Evolutionary conservation across 257 asterid species (phyloP).

Genomic region (Ajuga chamaepitys): DNA sequence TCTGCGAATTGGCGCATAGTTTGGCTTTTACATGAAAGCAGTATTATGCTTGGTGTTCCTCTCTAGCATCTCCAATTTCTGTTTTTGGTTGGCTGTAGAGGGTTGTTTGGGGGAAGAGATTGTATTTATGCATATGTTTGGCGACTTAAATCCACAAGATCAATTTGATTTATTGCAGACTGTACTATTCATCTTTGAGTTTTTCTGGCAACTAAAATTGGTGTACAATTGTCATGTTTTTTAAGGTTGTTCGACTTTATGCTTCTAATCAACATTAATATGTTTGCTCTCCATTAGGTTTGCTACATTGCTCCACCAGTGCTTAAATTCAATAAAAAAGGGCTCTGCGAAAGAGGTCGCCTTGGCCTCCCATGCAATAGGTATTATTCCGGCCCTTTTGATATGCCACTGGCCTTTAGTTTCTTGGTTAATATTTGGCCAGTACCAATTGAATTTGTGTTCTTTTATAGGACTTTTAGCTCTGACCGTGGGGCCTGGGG

Average conservation of each 20-base stretch:
- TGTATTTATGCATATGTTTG: not conserved
- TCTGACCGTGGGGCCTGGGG: constrained; percentile 85
- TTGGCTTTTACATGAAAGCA: no score
- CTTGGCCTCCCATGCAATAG: constrained; percentile 82
- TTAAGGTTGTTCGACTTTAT: not conserved
- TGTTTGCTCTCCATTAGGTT: constrained; percentile 41
- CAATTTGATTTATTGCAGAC: not conserved
- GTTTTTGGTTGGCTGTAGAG: no score
- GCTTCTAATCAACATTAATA: not conserved
- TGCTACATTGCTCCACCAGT: constrained; percentile 78
- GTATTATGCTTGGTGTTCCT: no score
- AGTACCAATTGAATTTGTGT: not conserved
- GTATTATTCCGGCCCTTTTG: constrained; percentile 24
- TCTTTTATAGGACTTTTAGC: constrained; percentile 64
- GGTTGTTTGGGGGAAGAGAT: not conserved
- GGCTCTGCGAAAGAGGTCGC: constrained; percentile 89
- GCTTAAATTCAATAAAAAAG: constrained; percentile 70
- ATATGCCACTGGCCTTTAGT: not conserved
- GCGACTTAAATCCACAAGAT: not conserved
- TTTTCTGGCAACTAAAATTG: not conserved
- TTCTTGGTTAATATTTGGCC: not conserved
- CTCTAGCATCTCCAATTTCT: no score
- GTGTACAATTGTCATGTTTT: not conserved
- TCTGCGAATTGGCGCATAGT: no score
- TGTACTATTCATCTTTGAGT: not conserved